A percentile compares a stretch with the other conserved stretches of the same genome.
These are phyloP conservation scores for Rhamnella rubrinervis DNA, from an alignment of 331 rosid species.

Conservation along the genomic window DNA sequence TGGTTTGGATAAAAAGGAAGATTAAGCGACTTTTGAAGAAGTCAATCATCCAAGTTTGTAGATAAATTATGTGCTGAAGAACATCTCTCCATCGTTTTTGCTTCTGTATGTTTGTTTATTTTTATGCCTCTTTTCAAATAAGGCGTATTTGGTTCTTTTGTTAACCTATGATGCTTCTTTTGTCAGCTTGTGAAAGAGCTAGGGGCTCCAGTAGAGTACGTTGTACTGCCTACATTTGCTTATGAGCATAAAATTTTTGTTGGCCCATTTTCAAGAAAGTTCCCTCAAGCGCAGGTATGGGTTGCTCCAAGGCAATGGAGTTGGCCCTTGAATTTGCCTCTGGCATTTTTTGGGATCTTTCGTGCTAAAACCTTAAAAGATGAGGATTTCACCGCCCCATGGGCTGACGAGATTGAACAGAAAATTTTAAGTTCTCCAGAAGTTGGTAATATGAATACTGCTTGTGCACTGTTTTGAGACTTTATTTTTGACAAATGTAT, in stretches of 20 bases:
- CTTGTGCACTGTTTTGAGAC: neutral
- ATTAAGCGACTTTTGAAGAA: too few species aligned
- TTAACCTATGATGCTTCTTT: conserved; percentile 14
- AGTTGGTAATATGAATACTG: conserved; percentile 66
- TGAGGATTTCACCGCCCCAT: conserved; percentile 63
- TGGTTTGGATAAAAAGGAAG: too few species aligned
- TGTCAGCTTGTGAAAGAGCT: conserved; percentile 84
- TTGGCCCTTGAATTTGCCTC: conserved; percentile 95
- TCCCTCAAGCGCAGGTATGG: conserved; percentile 87
- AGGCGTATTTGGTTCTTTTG: conserved; percentile 11
- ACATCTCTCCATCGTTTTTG: too few species aligned
- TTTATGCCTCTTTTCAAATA: neutral
- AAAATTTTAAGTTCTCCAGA: conserved; percentile 93
- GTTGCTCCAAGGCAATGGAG: conserved; percentile 99
- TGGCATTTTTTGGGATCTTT: conserved; percentile 84
- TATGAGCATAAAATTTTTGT: conserved; percentile 93
- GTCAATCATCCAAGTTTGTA: too few species aligned
- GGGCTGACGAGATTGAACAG: conserved; percentile 87
- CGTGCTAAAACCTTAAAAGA: conserved; percentile 75
- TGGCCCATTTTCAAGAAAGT: conserved; percentile 92
- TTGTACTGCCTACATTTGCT: conserved; percentile 91
- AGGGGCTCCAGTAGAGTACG: conserved; percentile 82
- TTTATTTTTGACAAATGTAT: neutral
- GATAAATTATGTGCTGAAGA: too few species aligned
- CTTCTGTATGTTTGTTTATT: too few species aligned